A percentile compares a stretch with the other conserved stretches of the same genome.
Evolutionary conservation across 1,284 basidiomycete genomes (phyloP).

Genomic region (Melampsora americana): DNA sequence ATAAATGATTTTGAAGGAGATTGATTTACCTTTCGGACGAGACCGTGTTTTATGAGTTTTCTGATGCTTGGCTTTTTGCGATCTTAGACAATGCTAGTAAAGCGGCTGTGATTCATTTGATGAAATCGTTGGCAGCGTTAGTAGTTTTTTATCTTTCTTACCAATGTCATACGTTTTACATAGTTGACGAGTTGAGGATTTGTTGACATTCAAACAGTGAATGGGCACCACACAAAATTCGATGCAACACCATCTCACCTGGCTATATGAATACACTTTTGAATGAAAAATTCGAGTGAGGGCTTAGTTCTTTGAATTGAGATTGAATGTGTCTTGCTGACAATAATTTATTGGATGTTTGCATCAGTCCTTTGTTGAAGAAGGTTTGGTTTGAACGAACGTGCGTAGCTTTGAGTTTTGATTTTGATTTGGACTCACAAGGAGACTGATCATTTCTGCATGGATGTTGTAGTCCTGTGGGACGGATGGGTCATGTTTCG

Average conservation of each 20-base stretch:
- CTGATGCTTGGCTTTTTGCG: neutral
- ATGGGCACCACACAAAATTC: constrained; percentile 43
- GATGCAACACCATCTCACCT: constrained; percentile 42
- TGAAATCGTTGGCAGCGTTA: constrained; percentile 42
- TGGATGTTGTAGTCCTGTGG: constrained; percentile 16
- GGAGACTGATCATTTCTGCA: neutral
- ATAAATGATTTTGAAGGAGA: neutral
- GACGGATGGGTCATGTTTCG: constrained; percentile 38
- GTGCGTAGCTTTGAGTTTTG: constrained; percentile 10
- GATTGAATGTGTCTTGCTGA: neutral
- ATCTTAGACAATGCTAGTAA: constrained; percentile 41
- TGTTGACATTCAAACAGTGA: constrained; percentile 9
- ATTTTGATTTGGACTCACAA: neutral
- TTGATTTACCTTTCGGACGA: neutral
- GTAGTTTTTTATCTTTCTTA: neutral
- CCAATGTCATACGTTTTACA: neutral
- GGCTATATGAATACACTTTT: constrained; percentile 44
- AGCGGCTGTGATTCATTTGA: constrained; percentile 40
- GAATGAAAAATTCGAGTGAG: constrained; percentile 44
- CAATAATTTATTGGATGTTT: neutral
- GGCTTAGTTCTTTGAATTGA: neutral
- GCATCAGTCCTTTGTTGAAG: constrained; percentile 29
- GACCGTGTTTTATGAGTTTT: neutral
- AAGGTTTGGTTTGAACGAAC: constrained; percentile 45
- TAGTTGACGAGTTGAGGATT: neutral